Evolutionary conservation across 768 basidiomycete species (phyloP).

Genomic region (Sarcodon aspratus): DNA sequence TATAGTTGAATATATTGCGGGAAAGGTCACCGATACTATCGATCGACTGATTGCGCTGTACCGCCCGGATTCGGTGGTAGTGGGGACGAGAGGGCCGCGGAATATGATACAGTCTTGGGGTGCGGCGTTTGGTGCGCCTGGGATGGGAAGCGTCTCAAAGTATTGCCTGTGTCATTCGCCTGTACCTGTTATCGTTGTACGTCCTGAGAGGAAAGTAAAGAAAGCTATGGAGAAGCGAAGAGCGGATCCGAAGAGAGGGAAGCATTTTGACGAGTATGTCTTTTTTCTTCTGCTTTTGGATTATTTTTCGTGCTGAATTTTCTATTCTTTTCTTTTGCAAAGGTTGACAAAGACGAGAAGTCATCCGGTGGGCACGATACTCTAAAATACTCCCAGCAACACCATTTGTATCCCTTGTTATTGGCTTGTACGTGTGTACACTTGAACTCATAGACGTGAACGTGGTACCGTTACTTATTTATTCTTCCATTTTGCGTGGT

Average conservation of each 20-base stretch:
- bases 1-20: constrained; percentile 90
- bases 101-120: constrained; percentile 42
- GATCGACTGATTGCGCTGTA: constrained; percentile 90
- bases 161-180: constrained; percentile 88
- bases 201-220: constrained; percentile 78
- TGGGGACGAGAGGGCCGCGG: constrained; percentile 74
- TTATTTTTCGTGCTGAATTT: not conserved
- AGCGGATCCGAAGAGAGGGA: constrained; percentile 81
- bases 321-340: too few species aligned
- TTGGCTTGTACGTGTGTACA: too few species aligned
- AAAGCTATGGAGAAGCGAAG: constrained; percentile 79
- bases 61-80: constrained; percentile 85
- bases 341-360: not conserved
- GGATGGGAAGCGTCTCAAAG: constrained; percentile 56
- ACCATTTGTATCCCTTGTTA: too few species aligned
- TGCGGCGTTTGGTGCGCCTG: constrained; percentile 33
- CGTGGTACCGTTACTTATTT: too few species aligned
- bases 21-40: constrained; percentile 79
- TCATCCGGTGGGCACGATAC: not conserved
- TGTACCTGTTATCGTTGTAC: constrained; percentile 92
- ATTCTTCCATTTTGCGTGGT: too few species aligned
- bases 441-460: too few species aligned
- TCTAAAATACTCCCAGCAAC: too few species aligned
- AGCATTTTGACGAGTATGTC: constrained; percentile 61
- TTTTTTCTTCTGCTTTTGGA: not conserved